These are phyloP conservation scores for Diaporthe eres DNA, from an alignment of 2,329 filamentous ascomycete genomes.

Conservation along the genomic window DNA sequence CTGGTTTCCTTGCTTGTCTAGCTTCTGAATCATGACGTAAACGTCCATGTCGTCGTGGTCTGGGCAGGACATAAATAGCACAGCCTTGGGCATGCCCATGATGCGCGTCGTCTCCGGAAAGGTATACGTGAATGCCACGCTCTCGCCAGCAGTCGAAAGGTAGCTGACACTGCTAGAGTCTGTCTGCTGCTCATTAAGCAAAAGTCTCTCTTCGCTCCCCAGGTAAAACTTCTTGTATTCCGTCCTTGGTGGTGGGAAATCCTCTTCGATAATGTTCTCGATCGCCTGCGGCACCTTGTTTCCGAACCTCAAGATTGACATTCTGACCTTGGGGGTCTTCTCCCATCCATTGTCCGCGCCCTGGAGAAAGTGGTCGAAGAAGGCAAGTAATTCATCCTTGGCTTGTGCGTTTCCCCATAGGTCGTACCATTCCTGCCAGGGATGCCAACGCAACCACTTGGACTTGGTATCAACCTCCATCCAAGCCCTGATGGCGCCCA, in stretches of 20 bases:
- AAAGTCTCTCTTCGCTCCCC: slow-evolving; percentile 36
- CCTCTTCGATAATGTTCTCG: slow-evolving; percentile 51
- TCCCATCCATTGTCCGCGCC: slow-evolving; percentile 61
- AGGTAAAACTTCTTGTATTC: slow-evolving; percentile 51
- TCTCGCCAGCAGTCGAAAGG: slow-evolving; percentile 47
- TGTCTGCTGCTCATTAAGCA: slow-evolving; percentile 38
- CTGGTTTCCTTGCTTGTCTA: slow-evolving; percentile 41
- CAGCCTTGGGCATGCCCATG: slow-evolving; percentile 59
- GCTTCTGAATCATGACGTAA: slow-evolving; percentile 58
- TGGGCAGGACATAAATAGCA: slow-evolving; percentile 58
- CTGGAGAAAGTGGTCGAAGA: slow-evolving; percentile 61
- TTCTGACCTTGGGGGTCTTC: slow-evolving; percentile 58
- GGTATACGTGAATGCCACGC: slow-evolving; percentile 51
- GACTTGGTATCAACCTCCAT: slow-evolving; percentile 51
- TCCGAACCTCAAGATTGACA: slow-evolving; percentile 56
- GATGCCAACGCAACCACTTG: slow-evolving; percentile 58
- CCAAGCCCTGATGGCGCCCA: slow-evolving; percentile 55
- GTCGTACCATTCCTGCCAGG: slow-evolving; percentile 61
- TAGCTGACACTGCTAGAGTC: slow-evolving; percentile 45
- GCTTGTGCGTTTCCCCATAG: slow-evolving; percentile 53
- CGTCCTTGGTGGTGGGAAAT: slow-evolving; percentile 53
- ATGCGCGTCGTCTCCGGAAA: slow-evolving; percentile 54
- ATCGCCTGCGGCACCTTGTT: slow-evolving; percentile 47
- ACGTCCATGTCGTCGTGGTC: slow-evolving; percentile 58
- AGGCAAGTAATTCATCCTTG: slow-evolving; percentile 54